Evolutionary conservation across 805 yeast genomes (phyloP).

Genomic region (Starmerella etchellsii): DNA sequence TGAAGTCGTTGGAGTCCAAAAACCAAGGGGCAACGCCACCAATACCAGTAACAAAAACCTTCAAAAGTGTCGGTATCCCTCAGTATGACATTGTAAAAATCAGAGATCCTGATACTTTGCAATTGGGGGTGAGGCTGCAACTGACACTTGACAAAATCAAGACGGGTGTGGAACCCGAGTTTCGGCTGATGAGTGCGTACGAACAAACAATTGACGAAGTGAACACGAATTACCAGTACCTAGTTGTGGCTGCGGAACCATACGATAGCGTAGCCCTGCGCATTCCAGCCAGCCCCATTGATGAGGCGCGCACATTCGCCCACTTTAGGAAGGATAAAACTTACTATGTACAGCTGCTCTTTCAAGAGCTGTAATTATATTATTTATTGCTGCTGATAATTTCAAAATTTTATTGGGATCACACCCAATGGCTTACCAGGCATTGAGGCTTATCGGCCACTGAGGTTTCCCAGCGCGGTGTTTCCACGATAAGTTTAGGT

Average conservation of each 20-base stretch:
- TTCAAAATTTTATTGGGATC: not conserved
- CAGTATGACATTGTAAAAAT: conserved; percentile 55
- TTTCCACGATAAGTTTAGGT: too few relatives aligned
- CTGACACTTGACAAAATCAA: conserved; percentile 42
- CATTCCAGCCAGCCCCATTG: conserved; percentile 49
- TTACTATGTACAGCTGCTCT: conserved; percentile 56
- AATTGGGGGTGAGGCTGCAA: conserved; percentile 54
- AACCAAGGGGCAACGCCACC: conserved; percentile 2
- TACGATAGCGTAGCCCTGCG: conserved; percentile 70
- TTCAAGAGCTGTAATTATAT: conserved; percentile 4
- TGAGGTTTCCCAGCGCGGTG: too few relatives aligned
- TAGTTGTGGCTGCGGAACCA: conserved; percentile 80
- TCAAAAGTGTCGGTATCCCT: conserved; percentile 58
- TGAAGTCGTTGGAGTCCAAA: conserved; percentile 35
- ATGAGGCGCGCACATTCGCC: conserved; percentile 38
- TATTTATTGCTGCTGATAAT: not conserved
- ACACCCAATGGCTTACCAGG: not conserved
- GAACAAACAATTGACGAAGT: conserved; percentile 47
- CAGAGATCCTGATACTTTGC: conserved; percentile 44
- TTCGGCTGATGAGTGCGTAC: conserved; percentile 62
- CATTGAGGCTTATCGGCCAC: not conserved
- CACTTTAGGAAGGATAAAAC: conserved; percentile 57
- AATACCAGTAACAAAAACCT: conserved; percentile 14
- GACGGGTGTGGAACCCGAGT: conserved; percentile 41
- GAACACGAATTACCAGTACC: conserved; percentile 44